phyloP scores from a whole-genome alignment of 805 yeast genomes.

The Lipomyces chichibuensis region DNA sequence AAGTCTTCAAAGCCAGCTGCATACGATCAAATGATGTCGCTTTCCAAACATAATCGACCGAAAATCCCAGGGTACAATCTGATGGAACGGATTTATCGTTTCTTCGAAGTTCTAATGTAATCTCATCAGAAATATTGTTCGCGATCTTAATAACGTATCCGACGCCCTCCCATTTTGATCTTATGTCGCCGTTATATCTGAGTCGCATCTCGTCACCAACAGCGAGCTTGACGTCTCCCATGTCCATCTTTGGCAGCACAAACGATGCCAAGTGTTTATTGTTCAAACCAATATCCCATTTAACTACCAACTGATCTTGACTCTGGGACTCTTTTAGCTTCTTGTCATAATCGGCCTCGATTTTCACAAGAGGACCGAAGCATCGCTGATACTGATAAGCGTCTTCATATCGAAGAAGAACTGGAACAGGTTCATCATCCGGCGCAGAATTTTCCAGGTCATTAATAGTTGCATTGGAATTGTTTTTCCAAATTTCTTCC shows the following conservation, averaged over 20 bases:
- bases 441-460: slow-evolving; percentile 59
- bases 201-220: slow-evolving; percentile 83
- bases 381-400: slow-evolving; percentile 84
- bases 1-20: slow-evolving; percentile 72
- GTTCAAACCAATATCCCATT: slow-evolving; percentile 72
- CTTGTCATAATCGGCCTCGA: slow-evolving; percentile 81
- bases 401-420: slow-evolving; percentile 74
- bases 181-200: slow-evolving; percentile 60
- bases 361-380: slow-evolving; percentile 78
- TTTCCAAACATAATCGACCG: slow-evolving; percentile 89
- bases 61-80: slow-evolving; percentile 63
- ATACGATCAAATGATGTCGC: slow-evolving; percentile 80
- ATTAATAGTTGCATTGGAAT: slow-evolving; percentile 69
- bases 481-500: slow-evolving; percentile 80
- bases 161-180: slow-evolving; percentile 68
- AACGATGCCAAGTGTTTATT: slow-evolving; percentile 71
- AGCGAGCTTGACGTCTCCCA: slow-evolving; percentile 64
- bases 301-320: slow-evolving; percentile 68
- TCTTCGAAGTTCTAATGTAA: slow-evolving; percentile 67
- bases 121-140: slow-evolving; percentile 63
- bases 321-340: slow-evolving; percentile 75
- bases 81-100: slow-evolving; percentile 53
- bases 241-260: slow-evolving; percentile 66
- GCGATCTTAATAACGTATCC: slow-evolving; percentile 79
- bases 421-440: slow-evolving; percentile 68